Conservation (phyloP, 176 grass and related monocot genomes). For the Tillandsia leiboldiana region DNA sequence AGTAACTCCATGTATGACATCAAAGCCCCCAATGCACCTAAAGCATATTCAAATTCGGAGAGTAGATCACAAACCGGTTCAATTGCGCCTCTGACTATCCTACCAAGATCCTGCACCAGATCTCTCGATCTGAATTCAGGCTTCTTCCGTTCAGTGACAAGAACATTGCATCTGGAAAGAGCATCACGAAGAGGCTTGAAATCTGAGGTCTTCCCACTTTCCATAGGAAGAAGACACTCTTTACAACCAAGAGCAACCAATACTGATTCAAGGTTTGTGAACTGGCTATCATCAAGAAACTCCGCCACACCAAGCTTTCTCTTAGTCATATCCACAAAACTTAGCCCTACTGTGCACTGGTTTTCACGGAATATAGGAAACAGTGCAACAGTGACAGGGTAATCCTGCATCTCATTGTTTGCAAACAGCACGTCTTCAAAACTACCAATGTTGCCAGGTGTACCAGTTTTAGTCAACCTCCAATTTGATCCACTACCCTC, state of each 20-base stretch:
- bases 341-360: constrained; percentile 65
- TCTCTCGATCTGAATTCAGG: constrained; percentile 84
- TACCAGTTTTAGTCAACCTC: constrained; percentile 84
- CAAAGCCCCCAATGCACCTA: constrained; percentile 69
- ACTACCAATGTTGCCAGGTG: constrained; percentile 87
- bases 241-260: constrained; percentile 85
- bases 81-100: constrained; percentile 77
- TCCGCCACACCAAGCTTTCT: constrained; percentile 73
- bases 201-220: constrained; percentile 65
- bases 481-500: constrained; percentile 90
- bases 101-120: constrained; percentile 81
- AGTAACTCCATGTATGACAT: constrained; percentile 77
- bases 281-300: constrained; percentile 85
- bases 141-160: constrained; percentile 76
- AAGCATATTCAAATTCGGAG: constrained; percentile 71
- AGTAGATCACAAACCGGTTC: constrained; percentile 84
- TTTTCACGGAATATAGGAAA: constrained; percentile 59
- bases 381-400: constrained; percentile 72
- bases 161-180: constrained; percentile 64
- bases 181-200: constrained; percentile 56
- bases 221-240: constrained; percentile 81
- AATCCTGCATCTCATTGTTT: constrained; percentile 95
- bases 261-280: constrained; percentile 88
- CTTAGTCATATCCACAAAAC: constrained; percentile 85
- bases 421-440: constrained; percentile 98